Evolutionary conservation across 2,329 filamentous ascomycete genomes (phyloP).

Genomic region (Colletotrichum cordylinicola): DNA sequence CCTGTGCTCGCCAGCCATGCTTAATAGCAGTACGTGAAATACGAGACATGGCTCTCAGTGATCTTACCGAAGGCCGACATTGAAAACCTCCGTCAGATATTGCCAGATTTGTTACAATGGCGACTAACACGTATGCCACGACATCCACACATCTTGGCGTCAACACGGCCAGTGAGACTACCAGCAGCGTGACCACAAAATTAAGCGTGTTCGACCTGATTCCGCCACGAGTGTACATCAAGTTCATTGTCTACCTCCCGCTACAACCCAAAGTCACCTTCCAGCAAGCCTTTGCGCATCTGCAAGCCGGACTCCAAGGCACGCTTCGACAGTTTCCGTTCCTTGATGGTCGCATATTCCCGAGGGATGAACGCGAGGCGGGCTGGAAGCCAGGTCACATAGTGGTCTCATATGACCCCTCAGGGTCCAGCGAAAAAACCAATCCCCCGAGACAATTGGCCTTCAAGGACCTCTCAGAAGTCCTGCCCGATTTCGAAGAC

Average conservation of each 20-base stretch:
- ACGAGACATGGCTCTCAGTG: not conserved
- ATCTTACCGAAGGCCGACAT: not conserved
- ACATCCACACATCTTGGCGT: not conserved
- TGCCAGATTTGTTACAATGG: not conserved
- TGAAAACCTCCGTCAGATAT: accelerated
- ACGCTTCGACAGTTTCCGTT: conserved; percentile 40
- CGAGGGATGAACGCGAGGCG: conserved; percentile 30
- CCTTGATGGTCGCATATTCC: conserved; percentile 40
- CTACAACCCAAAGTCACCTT: conserved; percentile 29
- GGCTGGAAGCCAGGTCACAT: conserved; percentile 33
- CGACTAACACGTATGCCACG: not conserved
- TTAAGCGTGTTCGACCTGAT: conserved; percentile 1
- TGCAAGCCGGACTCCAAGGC: conserved; percentile 38
- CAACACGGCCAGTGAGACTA: accelerated
- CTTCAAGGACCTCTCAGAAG: conserved; percentile 31
- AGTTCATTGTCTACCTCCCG: conserved; percentile 35
- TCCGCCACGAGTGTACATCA: conserved; percentile 4
- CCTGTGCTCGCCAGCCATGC: not conserved
- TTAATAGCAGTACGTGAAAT: not conserved
- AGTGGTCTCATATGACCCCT: conserved; percentile 22
- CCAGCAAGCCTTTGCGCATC: conserved; percentile 32
- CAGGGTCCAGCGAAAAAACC: not conserved
- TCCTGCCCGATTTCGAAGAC: conserved; percentile 27
- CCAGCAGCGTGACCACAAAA: not conserved
- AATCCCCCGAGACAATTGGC: conserved; percentile 15